Evolutionary conservation across 2,329 filamentous ascomycete species (phyloP), one percentile per base, ranked within the genome.

Genomic region (Stagonosporopsis rhizophila): DNA sequence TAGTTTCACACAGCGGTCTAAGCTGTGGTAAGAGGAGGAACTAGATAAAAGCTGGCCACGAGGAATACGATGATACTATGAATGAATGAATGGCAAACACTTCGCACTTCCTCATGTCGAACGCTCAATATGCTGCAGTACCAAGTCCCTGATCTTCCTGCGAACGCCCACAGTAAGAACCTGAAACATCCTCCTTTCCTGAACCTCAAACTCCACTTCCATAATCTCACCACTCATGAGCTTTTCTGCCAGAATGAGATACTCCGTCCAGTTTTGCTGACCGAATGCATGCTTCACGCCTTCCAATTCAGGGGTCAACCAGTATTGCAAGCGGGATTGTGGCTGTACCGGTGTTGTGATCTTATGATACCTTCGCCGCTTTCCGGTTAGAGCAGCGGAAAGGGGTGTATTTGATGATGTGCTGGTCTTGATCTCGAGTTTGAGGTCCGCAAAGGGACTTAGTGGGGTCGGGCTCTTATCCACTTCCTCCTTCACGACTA

Each of bases 181-280:
- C 14, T 35, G 34, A 19, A 66, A 65, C 3, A 65, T 52, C 0
- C 40, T 37, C n/a, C 44, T 48, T n/a, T 55, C 49, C 4, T 34
- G 15, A 0, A 25, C 37, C 4, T 45, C 44, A 6, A 58, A 57
- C 8, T 65, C 54, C 6, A 41, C 22, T 2, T 44, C 55, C 0
- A 42, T 51, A 2, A 61, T 53, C 14, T 63, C 37, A 0, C 48
- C 25, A 1, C 50, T 20, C 39, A 45, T 55, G 4, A 47, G 41
- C 32, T 49, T 54, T 52, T 66, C 61, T 39, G 59, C 30, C 11
- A 61, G 27, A 0, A 38, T 39, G 1, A 66, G 4, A 17, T 66
- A 66, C 32, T 65, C 58, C 6, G 44, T 57, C 63, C 65, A 67
- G 28, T 59, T 52, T 6, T 61, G 52, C 12, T 44, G 40, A 22